A percentile compares a stretch with the other conserved stretches of the same genome.
Conservation (phyloP, 805 yeast species). For the Kodamaea kakaduensis region DNA sequence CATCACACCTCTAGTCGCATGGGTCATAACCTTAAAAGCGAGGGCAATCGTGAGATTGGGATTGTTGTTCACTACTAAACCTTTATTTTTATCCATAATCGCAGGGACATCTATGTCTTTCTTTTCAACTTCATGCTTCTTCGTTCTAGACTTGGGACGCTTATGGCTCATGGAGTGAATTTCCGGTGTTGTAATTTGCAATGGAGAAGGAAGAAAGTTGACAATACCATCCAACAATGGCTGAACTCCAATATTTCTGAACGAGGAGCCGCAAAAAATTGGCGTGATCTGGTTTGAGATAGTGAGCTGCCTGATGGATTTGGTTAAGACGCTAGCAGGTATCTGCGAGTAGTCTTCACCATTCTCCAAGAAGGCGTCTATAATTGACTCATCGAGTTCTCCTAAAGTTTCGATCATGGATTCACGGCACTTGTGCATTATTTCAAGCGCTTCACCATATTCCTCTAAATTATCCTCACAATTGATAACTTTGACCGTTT, state of each 20-base stretch:
- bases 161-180: constrained; percentile 28
- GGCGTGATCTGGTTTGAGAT: constrained; percentile 60
- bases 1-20: constrained; percentile 77
- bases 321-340: constrained; percentile 48
- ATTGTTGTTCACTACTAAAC: constrained; percentile 52
- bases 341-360: constrained; percentile 68
- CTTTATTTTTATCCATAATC: constrained; percentile 37
- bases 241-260: constrained; percentile 90
- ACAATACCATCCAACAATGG: constrained; percentile 84
- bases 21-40: constrained; percentile 89
- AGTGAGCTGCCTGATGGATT: constrained; percentile 64
- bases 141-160: constrained; percentile 14
- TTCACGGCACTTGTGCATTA: constrained; percentile 57
- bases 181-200: constrained; percentile 57
- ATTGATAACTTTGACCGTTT: constrained; percentile 41
- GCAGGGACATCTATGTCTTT: constrained; percentile 26
- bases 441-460: constrained; percentile 35
- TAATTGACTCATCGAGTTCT: constrained; percentile 72
- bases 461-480: constrained; percentile 22
- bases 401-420: constrained; percentile 81
- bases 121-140: constrained; percentile 12
- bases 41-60: constrained; percentile 68
- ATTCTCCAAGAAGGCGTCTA: constrained; percentile 71
- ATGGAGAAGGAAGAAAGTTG: constrained; percentile 77
- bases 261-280: constrained; percentile 89